Evolutionary conservation across 2,329 filamentous ascomycete species (phyloP), one percentile per base, ranked within the genome.

Genomic region (Ascochyta pisi): DNA sequence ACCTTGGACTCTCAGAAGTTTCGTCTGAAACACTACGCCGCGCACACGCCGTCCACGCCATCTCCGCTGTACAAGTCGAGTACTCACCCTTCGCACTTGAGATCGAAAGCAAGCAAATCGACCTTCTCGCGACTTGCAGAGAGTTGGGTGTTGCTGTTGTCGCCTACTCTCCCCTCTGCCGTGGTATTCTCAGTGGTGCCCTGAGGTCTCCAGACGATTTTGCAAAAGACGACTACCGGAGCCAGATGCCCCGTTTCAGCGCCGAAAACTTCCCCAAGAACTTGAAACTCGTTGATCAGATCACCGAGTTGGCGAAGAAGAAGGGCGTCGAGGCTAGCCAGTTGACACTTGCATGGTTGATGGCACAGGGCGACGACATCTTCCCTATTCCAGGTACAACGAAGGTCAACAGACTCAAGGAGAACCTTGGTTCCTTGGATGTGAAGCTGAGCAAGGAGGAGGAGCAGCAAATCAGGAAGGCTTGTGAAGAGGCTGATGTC

Each of bases 271-370:
- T 76, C 42, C 65, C 70, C 15, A 71, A 73, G 54, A 78, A 77
- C 43, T 24, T 75, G 10, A 65, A 64, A 54, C 60, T 78, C 2
- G 74, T 76, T 2, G 66, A 73, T 16, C 42, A 63, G 22, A 62
- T 77, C 19, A 58, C 49, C 0, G 60, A 59, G 15, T 42, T 78
- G 6, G 76, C 75, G 8, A 64, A 69, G 50, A 61, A 70, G 58
- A 88, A 89, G 73, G 79, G 76, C 3, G 79, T 77, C 41, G 86
- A 86, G 0, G 63, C 84, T 0, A 79, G 79, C 0, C 88, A 91
- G 67, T 67, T 90, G 42, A 82, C 83, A 0, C 56, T 78, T n/a
- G 73, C 74, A 6, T 78, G 76, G 74, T 43, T 77, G 37, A 24
- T 76, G 56, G 66, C 65, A 6, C 75, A 78, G 50, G 76, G 81